These are phyloP conservation scores for Coemansia sp. DNA, from an alignment of 192 early-diverging fungal genomes.

Conservation along the genomic window DNA sequence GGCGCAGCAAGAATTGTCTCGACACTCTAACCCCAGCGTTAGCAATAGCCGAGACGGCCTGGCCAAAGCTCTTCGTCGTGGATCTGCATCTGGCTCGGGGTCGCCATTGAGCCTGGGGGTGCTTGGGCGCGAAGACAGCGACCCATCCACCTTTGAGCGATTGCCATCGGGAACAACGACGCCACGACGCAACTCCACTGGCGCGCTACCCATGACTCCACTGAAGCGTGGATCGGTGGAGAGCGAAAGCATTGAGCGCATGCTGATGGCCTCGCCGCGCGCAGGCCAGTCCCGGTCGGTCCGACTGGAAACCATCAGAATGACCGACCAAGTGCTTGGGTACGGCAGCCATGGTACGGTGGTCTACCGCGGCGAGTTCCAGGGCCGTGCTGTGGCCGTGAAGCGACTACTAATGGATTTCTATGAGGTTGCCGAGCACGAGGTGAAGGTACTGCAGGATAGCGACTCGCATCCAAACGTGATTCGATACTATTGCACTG, in stretches of 20 bases:
- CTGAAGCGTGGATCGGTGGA: slow-evolving; percentile 21
- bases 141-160: slow-evolving; percentile 39
- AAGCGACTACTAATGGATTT: slow-evolving; percentile 93
- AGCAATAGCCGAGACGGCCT: slow-evolving; percentile 11
- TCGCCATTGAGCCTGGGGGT: slow-evolving; percentile 20
- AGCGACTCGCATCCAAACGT: slow-evolving; percentile 96
- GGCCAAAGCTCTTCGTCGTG: slow-evolving; percentile 11
- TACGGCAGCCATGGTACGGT: slow-evolving; percentile 97
- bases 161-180: slow-evolving; percentile 27
- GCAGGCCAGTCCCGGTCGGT: slow-evolving; percentile 17
- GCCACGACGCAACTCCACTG: slow-evolving; percentile 50
- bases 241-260: slow-evolving; percentile 14
- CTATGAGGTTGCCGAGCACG: slow-evolving; percentile 93
- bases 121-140: slow-evolving; percentile 33
- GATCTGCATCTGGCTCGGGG: slow-evolving; percentile 25
- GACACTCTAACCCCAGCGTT: slow-evolving; percentile 12
- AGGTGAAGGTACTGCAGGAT: slow-evolving; percentile 88
- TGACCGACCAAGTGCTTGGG: slow-evolving; percentile 67
- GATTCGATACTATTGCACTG: slow-evolving; percentile 90
- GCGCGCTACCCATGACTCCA: slow-evolving; percentile 36
- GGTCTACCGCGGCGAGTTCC: slow-evolving; percentile 91
- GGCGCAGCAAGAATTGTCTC: slow-evolving; percentile 12
- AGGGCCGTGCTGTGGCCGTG: slow-evolving; percentile 88
- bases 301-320: slow-evolving; percentile 55
- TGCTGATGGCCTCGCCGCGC: slow-evolving; percentile 9